Percentiles rank a stretch among this genome's conserved stretches.
phyloP scores from a whole-genome alignment of 2,329 filamentous ascomycete genomes.

The Sporothrix phasma region DNA sequence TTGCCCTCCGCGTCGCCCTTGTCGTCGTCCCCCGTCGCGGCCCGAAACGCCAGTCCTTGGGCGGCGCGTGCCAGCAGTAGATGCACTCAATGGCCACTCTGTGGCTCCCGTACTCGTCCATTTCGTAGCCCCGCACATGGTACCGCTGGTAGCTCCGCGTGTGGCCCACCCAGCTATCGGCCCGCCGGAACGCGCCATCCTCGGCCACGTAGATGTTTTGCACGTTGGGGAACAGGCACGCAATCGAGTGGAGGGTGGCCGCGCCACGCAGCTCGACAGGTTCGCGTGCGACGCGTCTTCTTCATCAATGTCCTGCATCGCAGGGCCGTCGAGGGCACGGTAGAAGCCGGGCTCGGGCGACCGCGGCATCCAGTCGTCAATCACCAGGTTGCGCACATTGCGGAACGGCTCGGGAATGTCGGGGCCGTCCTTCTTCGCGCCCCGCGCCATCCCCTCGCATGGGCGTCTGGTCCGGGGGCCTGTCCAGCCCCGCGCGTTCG shows the following conservation, averaged over 20 bases:
- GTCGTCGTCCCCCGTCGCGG: not conserved
- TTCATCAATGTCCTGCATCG: too few relatives aligned
- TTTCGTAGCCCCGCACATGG: not conserved
- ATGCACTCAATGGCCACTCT: not conserved
- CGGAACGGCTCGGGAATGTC: not conserved
- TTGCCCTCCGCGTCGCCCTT: not conserved
- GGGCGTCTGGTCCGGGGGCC: too few relatives aligned
- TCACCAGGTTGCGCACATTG: slow-evolving; percentile 10
- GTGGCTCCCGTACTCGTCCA: not conserved
- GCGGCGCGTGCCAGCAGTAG: slow-evolving; percentile 17
- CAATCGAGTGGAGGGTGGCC: not conserved
- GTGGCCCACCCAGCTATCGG: slow-evolving; percentile 12
- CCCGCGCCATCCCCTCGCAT: too few relatives aligned
- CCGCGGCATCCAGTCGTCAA: slow-evolving; percentile 5
- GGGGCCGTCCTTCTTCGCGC: too few relatives aligned
- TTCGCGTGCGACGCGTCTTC: slow-evolving; percentile 12
- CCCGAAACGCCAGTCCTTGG: not conserved
- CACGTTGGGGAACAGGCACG: slow-evolving; percentile 11
- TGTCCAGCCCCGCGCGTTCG: too few relatives aligned
- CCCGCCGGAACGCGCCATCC: not conserved
- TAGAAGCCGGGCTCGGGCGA: slow-evolving; percentile 8
- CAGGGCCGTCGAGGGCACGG: too few relatives aligned
- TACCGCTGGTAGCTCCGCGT: not conserved
- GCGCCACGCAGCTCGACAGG: slow-evolving; percentile 6
- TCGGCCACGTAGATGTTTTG: slow-evolving; percentile 16